A percentile compares a stretch with the other conserved stretches of the same genome.
Evolutionary conservation across 192 early-diverging fungal genomes (phyloP).

Genomic region (Coemansia asiatica): DNA sequence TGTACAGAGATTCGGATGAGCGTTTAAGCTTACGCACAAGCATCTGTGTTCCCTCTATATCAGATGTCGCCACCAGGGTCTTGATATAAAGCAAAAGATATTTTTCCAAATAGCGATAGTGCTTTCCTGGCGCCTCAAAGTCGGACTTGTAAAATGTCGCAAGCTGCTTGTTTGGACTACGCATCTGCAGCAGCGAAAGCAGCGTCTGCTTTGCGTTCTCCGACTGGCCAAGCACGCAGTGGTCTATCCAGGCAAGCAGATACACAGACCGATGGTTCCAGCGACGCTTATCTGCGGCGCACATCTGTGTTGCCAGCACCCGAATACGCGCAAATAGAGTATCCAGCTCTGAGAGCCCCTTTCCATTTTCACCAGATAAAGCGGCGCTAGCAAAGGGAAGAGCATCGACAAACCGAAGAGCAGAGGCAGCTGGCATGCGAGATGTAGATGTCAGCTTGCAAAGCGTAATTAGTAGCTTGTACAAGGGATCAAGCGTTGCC

Average conservation of each 20-base stretch:
- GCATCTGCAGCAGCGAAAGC: conserved; percentile 43
- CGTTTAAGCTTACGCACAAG: conserved; percentile 48
- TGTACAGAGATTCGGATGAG: conserved; percentile 30
- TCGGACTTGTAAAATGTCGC: conserved; percentile 54
- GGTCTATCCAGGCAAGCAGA: conserved; percentile 46
- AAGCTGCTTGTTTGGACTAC: conserved; percentile 37
- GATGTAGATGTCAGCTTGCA: conserved; percentile 25
- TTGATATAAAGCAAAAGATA: conserved; percentile 41
- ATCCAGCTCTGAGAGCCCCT: neutral
- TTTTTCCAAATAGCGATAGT: conserved; percentile 54
- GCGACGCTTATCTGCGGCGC: conserved; percentile 37
- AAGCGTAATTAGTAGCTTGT: conserved; percentile 38
- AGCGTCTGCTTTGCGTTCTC: conserved; percentile 41
- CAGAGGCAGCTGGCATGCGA: conserved; percentile 16
- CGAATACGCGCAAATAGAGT: neutral
- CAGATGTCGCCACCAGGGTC: conserved; percentile 31
- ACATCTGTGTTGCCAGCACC: conserved; percentile 12
- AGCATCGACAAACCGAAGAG: conserved; percentile 28
- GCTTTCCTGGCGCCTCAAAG: conserved; percentile 51
- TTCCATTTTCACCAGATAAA: neutral
- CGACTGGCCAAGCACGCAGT: conserved; percentile 23
- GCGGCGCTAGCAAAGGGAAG: conserved; percentile 16
- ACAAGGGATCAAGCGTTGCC: conserved; percentile 26
- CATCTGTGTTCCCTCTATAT: conserved; percentile 31
- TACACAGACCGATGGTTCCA: conserved; percentile 47